These are phyloP conservation scores for Teratosphaeriaceae sp. DNA, from an alignment of 2,329 filamentous ascomycete species.

Conservation along the genomic window DNA sequence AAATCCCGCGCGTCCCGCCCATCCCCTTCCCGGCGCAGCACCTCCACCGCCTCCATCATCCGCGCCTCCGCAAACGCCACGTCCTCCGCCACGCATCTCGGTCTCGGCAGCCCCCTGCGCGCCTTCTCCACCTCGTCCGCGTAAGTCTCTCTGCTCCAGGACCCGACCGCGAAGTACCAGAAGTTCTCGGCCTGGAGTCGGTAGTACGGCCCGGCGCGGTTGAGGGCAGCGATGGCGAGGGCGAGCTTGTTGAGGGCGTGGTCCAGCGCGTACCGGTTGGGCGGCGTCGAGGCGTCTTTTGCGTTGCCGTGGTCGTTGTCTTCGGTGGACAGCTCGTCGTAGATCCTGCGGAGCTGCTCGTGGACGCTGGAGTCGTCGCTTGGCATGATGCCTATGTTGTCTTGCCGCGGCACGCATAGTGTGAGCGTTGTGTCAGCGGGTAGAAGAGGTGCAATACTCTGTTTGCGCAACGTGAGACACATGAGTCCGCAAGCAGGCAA, in stretches of 20 bases:
- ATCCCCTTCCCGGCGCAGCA: slow-evolving; percentile 11
- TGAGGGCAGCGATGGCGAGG: slow-evolving; percentile 11
- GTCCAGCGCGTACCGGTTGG: slow-evolving; percentile 8
- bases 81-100: not conserved
- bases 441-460: not conserved
- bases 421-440: not conserved
- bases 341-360: not conserved
- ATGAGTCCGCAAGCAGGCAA: slow-evolving; percentile 1
- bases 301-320: not conserved
- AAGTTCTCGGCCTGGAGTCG: slow-evolving; percentile 8
- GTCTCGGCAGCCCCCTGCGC: slow-evolving; percentile 1
- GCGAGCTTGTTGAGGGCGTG: slow-evolving; percentile 9
- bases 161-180: slow-evolving; percentile 16
- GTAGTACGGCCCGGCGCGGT: slow-evolving; percentile 11
- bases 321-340: not conserved
- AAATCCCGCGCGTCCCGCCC: slow-evolving; percentile 8
- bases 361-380: not conserved
- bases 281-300: not conserved
- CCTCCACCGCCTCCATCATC: not conserved
- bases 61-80: slow-evolving; percentile 3
- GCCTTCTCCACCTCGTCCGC: slow-evolving; percentile 9
- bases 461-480: not conserved
- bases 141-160: slow-evolving; percentile 8
- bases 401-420: not conserved
- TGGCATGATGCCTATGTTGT: not conserved